Evolutionary conservation across 2,329 filamentous ascomycete species (phyloP), one percentile per base, ranked within the genome.

Genomic region (Microcyclosporella mali): DNA sequence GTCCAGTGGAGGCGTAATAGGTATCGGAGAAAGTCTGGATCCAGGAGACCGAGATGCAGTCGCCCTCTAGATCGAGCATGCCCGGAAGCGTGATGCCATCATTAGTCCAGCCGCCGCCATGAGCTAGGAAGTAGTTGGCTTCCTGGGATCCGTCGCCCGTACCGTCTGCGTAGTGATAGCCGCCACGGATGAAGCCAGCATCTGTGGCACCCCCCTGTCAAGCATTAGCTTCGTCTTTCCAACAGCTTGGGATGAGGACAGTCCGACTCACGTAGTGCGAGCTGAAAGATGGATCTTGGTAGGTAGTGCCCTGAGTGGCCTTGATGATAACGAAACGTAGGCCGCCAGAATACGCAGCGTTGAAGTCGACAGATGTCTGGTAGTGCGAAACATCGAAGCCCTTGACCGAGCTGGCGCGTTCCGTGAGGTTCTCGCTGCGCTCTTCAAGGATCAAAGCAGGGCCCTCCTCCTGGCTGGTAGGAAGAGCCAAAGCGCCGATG

Each of bases 41-140:
- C 74, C 74, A 79, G 14, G 63, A 53, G 1, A 75, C 70, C n/a
- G 61, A 62, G 3, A 59, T 45, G 33, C 67, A 69, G 46, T 75
- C 60, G 6, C 70, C 72, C 61, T 78, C 74, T 10, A 78, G 64
- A 51, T 77, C 75, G 6, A 79, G 64, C 73, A 78, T 77, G 3
- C 75, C 74, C 1, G 75, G 76, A 0, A 79, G 66, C 7, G 74
- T 79, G 48, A 68, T 70, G 37, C 73, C 73, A 49, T 79, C 75
- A 14, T 55, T 58, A 15, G 66, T 66, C 75, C 75, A 79, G 43
- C 72, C 73, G 19, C 75, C 75, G 33, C 75, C 75, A 51, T 77
- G 63, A 0, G 65, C 58, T 37, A 75, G 48, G 62, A 79, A 79
- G 61, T 64, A 77, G 9, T 66, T 61, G 6, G 75, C 75, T 54